Evolutionary conservation across 768 basidiomycete species (phyloP), one percentile per base, ranked within the genome.

Genomic region (Hebeloma cylindrosporum): DNA sequence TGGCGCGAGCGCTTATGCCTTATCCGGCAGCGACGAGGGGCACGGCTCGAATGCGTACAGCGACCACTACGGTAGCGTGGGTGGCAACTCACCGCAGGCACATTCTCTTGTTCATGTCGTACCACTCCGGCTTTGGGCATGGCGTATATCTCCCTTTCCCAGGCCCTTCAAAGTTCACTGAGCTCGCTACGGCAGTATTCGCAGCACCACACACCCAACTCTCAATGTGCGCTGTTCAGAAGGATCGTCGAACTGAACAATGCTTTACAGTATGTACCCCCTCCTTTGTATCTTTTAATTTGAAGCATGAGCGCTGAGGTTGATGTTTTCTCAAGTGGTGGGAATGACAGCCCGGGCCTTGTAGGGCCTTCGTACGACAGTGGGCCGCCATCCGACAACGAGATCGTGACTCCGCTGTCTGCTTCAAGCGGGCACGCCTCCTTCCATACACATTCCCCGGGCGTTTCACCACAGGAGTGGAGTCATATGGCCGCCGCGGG

Each of bases 391-490:
- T 74, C 80, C 3, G 85, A 84, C 56, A 82, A 77, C 55, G 85
- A 86, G 47, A 72, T 79, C 43, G 61, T 79, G 63, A 73, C 77
- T 10, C 76, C 78, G 2, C 60, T 77, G 38, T 78, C 77, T 30
- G 72, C 74, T 14, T 73, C 76, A 25, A 73, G 72, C 50, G 69
- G 70, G n/a, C 73, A 73, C 30, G 53, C 67, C 7, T 73, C 73
- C 11, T 78, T 74, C 57, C 71, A 74, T 37, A 50, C 59, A 2
- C 69, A 68, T 18, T 72, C 74, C 28, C 68, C 72, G 27, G 75
- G 69, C 60, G 75, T 77, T 55, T 72, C 78, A 43, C 75, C 77
- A 29, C 75, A 80, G 52, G 77, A 84, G 63, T 84, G 82, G 83
- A 77, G 71, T 52, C 69, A 75, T 45, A 69, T 82, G 60, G 69